Base-by-base conservation (phyloP, 2,329 filamentous ascomycete species). In the Graphilbum fragrans region DNA sequence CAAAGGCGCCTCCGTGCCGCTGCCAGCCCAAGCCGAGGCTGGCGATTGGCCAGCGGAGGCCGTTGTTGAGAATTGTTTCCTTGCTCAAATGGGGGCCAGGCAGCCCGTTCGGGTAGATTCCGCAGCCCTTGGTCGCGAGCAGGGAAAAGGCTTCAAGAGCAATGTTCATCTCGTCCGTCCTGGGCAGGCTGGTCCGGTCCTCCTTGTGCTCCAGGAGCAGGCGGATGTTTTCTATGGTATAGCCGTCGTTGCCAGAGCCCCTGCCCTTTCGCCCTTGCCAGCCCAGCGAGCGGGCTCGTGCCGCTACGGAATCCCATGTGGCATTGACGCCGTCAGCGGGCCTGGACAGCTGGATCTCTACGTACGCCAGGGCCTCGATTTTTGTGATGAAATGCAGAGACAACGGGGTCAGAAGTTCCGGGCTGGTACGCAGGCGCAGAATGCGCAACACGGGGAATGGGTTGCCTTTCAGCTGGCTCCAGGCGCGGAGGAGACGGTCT, bases 401-500 rank as follows among this genome's bases (percentile, higher is more conserved):
- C 6, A 55, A 48, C 6, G 54, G 49, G 0, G 66, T 66, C 1
- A 60, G 64, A 14, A 7, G 12, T 14, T 39, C 32, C 17, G 21
- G 2, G 32, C 37, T 34, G 9, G 43, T 37, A 39, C 38, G 41
- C 3, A 73, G 60, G 22, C 62, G 59, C 34, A 74, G 50, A 16
- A 72, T 53, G 5, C 69, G 59, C 34, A 74, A 57, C 4, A 62
- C 35, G 0, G 68, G 67, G 29, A 74, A 74, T 0, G 67, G 58
- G 9, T 58, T 50, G 1, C 55, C 47, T 29, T 55, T 16, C 11
- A 31, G 54, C 18, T 62, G 57, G 1, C 61, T 58, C 67, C 69
- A 73, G 19, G 62, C 62, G 27, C 62, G 58, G 18, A 73, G 42
- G 3, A 73, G 55, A 7, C 64, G 57, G 46, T 74, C 68, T 32